These are phyloP conservation scores for Wickerhamiella domercqiae DNA, from an alignment of 805 yeast genomes.

Conservation along the genomic window DNA sequence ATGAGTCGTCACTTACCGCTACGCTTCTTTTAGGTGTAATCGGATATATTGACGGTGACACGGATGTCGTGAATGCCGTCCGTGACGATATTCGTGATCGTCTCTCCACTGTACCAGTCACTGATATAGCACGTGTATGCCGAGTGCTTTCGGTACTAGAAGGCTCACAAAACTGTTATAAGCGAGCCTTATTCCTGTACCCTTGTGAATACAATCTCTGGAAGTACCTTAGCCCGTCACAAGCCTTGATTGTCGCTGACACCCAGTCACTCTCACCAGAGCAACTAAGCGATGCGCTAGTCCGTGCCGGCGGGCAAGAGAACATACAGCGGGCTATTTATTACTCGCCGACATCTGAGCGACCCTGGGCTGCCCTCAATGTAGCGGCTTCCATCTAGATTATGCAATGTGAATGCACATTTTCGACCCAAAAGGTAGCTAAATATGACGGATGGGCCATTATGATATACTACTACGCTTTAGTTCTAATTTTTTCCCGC, in stretches of 20 bases:
- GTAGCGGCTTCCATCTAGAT: neutral
- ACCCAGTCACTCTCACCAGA: constrained; percentile 33
- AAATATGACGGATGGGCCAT: no score
- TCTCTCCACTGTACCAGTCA: constrained; percentile 35
- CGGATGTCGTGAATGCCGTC: constrained; percentile 44
- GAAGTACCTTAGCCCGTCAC: constrained; percentile 41
- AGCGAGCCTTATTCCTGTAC: constrained; percentile 54
- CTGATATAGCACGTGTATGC: constrained; percentile 25
- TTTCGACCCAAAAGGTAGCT: neutral
- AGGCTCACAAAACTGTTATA: constrained; percentile 33
- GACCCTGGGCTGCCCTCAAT: constrained; percentile 21
- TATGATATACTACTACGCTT: no score
- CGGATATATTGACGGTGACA: constrained; percentile 43
- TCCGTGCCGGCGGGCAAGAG: constrained; percentile 32
- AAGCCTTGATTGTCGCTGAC: constrained; percentile 45
- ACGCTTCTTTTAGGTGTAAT: constrained; percentile 71
- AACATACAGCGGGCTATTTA: constrained; percentile 55
- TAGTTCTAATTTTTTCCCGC: constrained; percentile 74
- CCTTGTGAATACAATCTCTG: constrained; percentile 60
- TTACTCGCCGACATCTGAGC: constrained; percentile 38
- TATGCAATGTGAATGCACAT: no score
- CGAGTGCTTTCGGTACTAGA: constrained; percentile 10
- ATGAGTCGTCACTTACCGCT: constrained; percentile 53
- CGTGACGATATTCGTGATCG: constrained; percentile 57
- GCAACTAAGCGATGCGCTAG: constrained; percentile 38